Base-by-base conservation (phyloP, 169 alveolate species). In the Cryptosporidium bovis region DNA sequence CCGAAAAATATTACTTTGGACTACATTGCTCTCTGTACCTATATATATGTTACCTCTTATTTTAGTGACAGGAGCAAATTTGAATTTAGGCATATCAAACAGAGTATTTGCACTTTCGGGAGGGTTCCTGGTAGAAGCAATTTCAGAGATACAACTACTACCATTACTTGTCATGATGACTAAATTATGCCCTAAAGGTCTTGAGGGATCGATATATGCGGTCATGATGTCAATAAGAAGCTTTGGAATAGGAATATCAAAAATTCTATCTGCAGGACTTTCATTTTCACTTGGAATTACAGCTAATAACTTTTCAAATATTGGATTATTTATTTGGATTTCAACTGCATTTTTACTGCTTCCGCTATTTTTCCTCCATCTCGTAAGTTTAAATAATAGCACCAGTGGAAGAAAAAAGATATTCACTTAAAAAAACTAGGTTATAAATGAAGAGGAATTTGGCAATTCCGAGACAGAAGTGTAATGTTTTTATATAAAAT, bases 151-250 rank as follows among this genome's bases (percentile, higher is more conserved):
- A 53, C 97, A 95, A 46, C 82, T 96, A 12, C 93, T 96, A 90
- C 99, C 99, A 20, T 90, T 98, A 27, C 93, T 97, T 82, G 97
- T 96, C 20, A 82, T 96, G 64, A 97, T 99, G 1, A 96, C 99
- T 18, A 92, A 95, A 58, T 91, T 97, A 55, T 96, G 99, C 66
- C 99, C 99, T 16, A 95, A 95, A 82, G 97, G 97, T 16, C 95
- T 97, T 51, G 99, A 97, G 93, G 99, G 99, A 51, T 93, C 98
- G 48, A 97, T 97, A 89, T 97, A 95, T 91, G 98, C 99, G 16
- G 92, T 97, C 64, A 95, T 97, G 90, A 93, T 96, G 95, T 94
- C 98, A 20, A 95, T 98, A 51, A 92, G 96, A 51, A 95, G 96
- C 83, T 91, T 97, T 27, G 99, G 99, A 3, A 92, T 94, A 16